Percentiles rank a stretch among this genome's conserved stretches.
These are phyloP conservation scores for Neofusicoccum parvum DNA, from an alignment of 2,329 filamentous ascomycete genomes.

Conservation along the genomic window DNA sequence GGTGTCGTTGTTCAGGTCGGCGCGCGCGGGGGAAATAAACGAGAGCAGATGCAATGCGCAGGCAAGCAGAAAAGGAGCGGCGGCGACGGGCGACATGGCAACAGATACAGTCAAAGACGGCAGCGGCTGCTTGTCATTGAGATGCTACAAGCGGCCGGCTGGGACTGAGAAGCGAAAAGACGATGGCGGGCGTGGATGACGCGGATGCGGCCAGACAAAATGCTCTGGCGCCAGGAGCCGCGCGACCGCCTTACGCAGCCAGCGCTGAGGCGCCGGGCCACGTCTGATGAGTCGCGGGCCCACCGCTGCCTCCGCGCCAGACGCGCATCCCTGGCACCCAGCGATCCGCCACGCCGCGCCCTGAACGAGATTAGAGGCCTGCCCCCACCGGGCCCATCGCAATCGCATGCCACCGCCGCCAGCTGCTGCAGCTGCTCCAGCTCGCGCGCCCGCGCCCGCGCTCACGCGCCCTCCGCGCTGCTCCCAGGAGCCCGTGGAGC, in stretches of 20 bases:
- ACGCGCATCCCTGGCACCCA: slow-evolving; percentile 10
- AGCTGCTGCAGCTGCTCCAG: not conserved
- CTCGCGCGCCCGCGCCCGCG: not conserved
- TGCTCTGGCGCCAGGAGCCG: slow-evolving; percentile 3
- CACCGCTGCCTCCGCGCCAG: not conserved
- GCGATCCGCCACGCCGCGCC: slow-evolving; percentile 16
- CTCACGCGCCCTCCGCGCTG: not conserved
- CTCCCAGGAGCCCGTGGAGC: slow-evolving; percentile 1
- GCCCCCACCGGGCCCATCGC: slow-evolving; percentile 14
- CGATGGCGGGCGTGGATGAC: not conserved
- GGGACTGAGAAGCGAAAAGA: not conserved
- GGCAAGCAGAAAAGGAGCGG: slow-evolving; percentile 8
- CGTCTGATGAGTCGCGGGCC: slow-evolving; percentile 6
- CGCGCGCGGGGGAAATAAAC: not conserved
- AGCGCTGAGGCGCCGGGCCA: not conserved
- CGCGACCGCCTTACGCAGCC: slow-evolving; percentile 14
- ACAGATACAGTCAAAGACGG: not conserved
- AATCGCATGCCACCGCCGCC: not conserved
- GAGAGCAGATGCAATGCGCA: slow-evolving; percentile 6
- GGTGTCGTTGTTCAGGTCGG: slow-evolving; percentile 23
- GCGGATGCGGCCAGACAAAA: slow-evolving; percentile 11
- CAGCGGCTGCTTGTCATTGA: slow-evolving; percentile 2
- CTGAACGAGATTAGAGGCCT: slow-evolving; percentile 18
- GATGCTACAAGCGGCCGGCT: not conserved
- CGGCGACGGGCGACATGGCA: slow-evolving; percentile 5